Evolutionary conservation across 768 basidiomycete genomes (phyloP).

Genomic region (Lactarius sanguifluus): DNA sequence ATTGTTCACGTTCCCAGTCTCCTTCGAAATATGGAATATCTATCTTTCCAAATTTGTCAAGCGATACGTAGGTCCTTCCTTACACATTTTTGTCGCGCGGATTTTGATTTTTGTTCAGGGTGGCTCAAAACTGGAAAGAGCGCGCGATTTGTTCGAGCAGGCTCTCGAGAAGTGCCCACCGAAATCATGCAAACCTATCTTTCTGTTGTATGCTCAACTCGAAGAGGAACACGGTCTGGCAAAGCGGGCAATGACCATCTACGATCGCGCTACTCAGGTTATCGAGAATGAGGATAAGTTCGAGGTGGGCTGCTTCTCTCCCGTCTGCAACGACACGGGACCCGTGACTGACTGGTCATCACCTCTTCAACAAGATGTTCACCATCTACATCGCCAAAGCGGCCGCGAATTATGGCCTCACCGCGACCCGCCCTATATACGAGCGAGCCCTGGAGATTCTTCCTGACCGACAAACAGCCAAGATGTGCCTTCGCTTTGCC

Average conservation of each 20-base stretch:
- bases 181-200: conserved; percentile 92
- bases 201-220: conserved; percentile 92
- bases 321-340: not conserved
- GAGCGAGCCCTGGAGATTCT: conserved; percentile 91
- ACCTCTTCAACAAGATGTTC: conserved; percentile 66
- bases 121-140: conserved; percentile 90
- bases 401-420: conserved; percentile 91
- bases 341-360: not conserved
- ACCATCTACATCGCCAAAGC: conserved; percentile 98
- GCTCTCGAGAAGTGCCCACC: conserved; percentile 94
- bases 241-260: conserved; percentile 93
- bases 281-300: conserved; percentile 92
- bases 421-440: conserved; percentile 95
- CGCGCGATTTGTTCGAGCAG: conserved; percentile 98
- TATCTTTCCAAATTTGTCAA: conserved; percentile 96
- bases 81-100: not conserved
- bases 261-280: conserved; percentile 86
- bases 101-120: conserved; percentile 50
- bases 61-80: conserved; percentile 71
- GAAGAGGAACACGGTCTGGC: conserved; percentile 96
- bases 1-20: conserved; percentile 95
- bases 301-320: conserved; percentile 57
- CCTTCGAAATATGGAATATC: conserved; percentile 99
- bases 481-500: conserved; percentile 97
- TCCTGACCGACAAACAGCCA: conserved; percentile 91